Percentiles rank a stretch among this genome's conserved stretches.
These are phyloP conservation scores for Drechslerella dactyloides DNA, from an alignment of 2,329 filamentous ascomycete genomes.

Conservation along the genomic window DNA sequence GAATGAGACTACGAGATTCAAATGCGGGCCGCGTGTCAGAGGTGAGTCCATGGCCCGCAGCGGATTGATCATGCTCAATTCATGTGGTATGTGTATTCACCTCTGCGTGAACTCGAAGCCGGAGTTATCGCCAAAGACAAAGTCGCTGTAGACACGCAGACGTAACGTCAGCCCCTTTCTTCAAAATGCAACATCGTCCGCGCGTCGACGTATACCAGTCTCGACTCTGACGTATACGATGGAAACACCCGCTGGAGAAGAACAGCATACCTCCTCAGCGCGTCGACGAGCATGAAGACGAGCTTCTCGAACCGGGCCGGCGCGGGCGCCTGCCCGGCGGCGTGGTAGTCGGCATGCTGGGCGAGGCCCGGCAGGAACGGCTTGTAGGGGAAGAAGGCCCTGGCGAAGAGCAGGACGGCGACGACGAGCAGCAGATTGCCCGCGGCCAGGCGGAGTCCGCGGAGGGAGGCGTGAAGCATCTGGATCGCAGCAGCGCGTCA, in stretches of 20 bases:
- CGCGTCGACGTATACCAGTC: not conserved
- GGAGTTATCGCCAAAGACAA: conserved; percentile 81
- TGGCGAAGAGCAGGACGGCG: conserved; percentile 77
- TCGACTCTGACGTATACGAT: not conserved
- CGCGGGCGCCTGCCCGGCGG: conserved; percentile 59
- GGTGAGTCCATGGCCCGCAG: conserved; percentile 16
- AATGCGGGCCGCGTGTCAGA: conserved; percentile 13
- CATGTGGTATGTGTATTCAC: conserved; percentile 61
- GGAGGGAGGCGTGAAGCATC: conserved; percentile 45
- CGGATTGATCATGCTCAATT: conserved; percentile 18
- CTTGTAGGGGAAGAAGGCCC: conserved; percentile 97
- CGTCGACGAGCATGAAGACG: conserved; percentile 98
- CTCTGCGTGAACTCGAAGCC: conserved; percentile 88
- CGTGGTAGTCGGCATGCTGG: conserved; percentile 62
- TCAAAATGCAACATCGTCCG: conserved; percentile 36
- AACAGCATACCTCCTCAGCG: conserved; percentile 74
- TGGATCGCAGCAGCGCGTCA: conserved; percentile 1
- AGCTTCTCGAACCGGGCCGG: conserved; percentile 81
- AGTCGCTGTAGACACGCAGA: conserved; percentile 71
- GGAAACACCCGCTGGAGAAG: not conserved
- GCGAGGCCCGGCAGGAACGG: conserved; percentile 87
- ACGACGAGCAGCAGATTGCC: conserved; percentile 80
- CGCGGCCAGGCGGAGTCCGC: conserved; percentile 62
- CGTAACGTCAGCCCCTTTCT: conserved; percentile 49
- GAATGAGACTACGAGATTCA: conserved; percentile 72